Evolutionary conservation across 2,329 filamentous ascomycete species (phyloP), one percentile per base, ranked within the genome.

Genomic region (Emericellopsis atlantica): DNA sequence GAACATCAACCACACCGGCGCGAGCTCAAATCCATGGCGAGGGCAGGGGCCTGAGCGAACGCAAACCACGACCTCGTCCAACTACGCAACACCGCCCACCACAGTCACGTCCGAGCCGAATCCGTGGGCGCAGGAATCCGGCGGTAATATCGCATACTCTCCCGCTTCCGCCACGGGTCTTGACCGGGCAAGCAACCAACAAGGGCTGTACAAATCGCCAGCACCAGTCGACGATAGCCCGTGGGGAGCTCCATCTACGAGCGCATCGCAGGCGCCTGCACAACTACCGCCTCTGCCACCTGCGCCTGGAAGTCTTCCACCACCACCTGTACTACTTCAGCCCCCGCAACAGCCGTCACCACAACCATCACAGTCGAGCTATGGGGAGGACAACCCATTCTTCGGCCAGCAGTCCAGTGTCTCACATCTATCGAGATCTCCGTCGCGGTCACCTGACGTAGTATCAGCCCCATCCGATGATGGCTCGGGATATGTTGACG

Each of bases 391-490:
- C 8, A 35, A 35, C n/a, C 32, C 32, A 4, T 29, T 29, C 12
- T 12, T 35, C n/a, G 32, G n/a, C 8, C 32, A 35, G n/a, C 9
- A 35, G 9, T 9, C 12, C 26, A 14, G 9, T 15, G 32, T 14
- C n/a, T 15, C 9, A 35, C 32, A 35, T 9, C n/a, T 14, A 5
- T 21, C 32, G n/a, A 35, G 32, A 35, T 44, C 48, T 11, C 46
- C 40, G 15, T 49, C 48, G 2, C 46, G 42, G 10, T 49, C 48
- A 2, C 48, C 49, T 2, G 48, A 45, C 6, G 8, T 49, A 2
- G 41, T 60, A n/a, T 56, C 62, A 15, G 41, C 64, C n/a, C 57
- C 58, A 1, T 57, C 61, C 1, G 61, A 61, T 2, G 55, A 55
- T 1, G 55, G 56, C 4, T 56, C 54, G 4, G 57, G 58, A 1